phyloP scores from a whole-genome alignment of 495 filamentous ascomycete genomes.

The Penicillium alfredii region DNA sequence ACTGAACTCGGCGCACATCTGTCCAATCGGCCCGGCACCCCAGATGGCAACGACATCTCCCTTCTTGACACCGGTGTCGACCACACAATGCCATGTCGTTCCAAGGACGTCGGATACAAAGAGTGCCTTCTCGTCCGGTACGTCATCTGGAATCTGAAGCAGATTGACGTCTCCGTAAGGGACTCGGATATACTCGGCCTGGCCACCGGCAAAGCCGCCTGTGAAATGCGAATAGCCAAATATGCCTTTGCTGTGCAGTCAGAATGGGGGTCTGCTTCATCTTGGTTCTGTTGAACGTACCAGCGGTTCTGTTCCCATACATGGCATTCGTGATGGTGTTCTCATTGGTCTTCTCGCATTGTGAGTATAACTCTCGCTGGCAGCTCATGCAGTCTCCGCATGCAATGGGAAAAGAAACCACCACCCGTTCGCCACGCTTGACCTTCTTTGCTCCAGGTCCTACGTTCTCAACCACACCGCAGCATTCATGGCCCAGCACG shows the following conservation, averaged over 20 bases:
- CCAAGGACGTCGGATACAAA: constrained; percentile 75
- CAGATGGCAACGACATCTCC: constrained; percentile 71
- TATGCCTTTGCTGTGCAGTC: constrained; percentile 29
- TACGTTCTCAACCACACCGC: constrained; percentile 68
- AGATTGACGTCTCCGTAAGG: constrained; percentile 80
- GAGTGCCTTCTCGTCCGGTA: constrained; percentile 83
- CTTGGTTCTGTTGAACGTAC: constrained; percentile 34
- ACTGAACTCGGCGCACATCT: constrained; percentile 71
- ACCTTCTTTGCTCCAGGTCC: constrained; percentile 55
- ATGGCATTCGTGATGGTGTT: constrained; percentile 63
- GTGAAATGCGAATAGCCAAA: constrained; percentile 61
- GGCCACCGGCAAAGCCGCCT: constrained; percentile 83
- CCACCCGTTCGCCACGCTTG: constrained; percentile 68
- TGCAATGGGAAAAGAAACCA: constrained; percentile 83
- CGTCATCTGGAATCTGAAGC: constrained; percentile 68
- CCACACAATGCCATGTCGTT: constrained; percentile 76
- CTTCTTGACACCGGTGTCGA: constrained; percentile 75
- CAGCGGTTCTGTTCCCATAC: constrained; percentile 68
- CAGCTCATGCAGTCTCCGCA: constrained; percentile 68
- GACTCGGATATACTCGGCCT: constrained; percentile 82
- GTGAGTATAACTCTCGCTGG: constrained; percentile 63
- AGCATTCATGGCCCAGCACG: constrained; percentile 88
- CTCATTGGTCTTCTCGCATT: constrained; percentile 74
- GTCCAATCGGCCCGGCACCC: constrained; percentile 51
- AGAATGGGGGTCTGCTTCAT: not conserved